These are phyloP conservation scores for Candida freyschussii DNA, from an alignment of 1,139 yeast genomes.

Conservation along the genomic window DNA sequence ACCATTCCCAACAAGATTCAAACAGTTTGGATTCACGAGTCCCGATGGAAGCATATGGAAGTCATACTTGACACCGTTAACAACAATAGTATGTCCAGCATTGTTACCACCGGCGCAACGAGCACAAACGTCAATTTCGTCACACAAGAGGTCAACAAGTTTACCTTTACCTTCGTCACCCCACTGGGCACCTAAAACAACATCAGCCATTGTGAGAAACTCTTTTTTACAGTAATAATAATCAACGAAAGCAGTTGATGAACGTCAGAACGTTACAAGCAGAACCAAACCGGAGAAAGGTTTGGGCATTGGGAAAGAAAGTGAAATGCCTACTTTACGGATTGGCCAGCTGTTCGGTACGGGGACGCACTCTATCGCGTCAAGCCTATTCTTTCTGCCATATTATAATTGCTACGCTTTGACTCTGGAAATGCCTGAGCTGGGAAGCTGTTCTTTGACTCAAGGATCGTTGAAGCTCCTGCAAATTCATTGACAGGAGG, in stretches of 20 bases:
- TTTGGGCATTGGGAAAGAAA: too few relatives aligned
- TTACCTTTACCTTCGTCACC: constrained; percentile 99
- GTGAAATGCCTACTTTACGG: too few relatives aligned
- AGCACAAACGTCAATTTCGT: constrained; percentile 92
- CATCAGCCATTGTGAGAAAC: constrained; percentile 38
- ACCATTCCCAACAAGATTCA: constrained; percentile 90
- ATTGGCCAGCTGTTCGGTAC: too few relatives aligned
- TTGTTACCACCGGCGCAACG: constrained; percentile 99
- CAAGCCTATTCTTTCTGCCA: too few relatives aligned
- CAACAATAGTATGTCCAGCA: constrained; percentile 98
- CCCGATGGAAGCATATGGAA: constrained; percentile 99
- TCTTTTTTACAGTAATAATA: background rate
- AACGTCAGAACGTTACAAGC: constrained; percentile 14
- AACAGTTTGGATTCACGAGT: constrained; percentile 85
- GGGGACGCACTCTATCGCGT: too few relatives aligned
- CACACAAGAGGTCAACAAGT: constrained; percentile 89
- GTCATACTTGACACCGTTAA: constrained; percentile 80
- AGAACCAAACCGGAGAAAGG: constrained; percentile 2
- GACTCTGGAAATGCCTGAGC: too few relatives aligned
- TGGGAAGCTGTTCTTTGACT: too few relatives aligned
- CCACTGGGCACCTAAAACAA: constrained; percentile 97
- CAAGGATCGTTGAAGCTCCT: too few relatives aligned
- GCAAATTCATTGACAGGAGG: too few relatives aligned
- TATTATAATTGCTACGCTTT: too few relatives aligned
- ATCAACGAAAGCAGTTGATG: constrained; percentile 14